Percentiles rank a stretch among this genome's conserved stretches.
These are phyloP conservation scores for Stephania yunnanensis DNA, from an alignment of 164 flowering plant species.

Conservation along the genomic window DNA sequence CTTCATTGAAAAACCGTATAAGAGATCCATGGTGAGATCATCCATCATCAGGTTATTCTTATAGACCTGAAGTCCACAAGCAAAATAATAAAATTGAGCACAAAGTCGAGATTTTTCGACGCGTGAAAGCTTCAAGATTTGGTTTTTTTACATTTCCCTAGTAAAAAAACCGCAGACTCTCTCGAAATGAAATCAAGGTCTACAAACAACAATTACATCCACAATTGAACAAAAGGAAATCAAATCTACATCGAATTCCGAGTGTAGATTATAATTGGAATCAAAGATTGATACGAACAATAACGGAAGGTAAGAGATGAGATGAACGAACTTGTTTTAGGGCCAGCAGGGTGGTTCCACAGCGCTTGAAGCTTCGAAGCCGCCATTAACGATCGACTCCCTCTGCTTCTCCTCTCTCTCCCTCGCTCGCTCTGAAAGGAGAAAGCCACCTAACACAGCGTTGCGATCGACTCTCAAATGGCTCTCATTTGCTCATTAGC, in stretches of 20 bases:
- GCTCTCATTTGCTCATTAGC: not conserved
- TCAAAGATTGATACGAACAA: not conserved
- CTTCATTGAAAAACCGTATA: too few relatives aligned
- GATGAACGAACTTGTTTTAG: conserved; percentile 40
- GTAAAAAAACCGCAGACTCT: too few relatives aligned
- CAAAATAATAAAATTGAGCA: too few relatives aligned
- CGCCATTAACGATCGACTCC: conserved; percentile 17
- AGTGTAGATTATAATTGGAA: too few relatives aligned
- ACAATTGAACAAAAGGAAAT: not conserved
- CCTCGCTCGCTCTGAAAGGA: not conserved
- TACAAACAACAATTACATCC: not conserved
- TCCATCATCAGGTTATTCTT: too few relatives aligned
- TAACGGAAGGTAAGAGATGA: not conserved
- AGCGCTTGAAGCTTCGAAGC: conserved; percentile 40
- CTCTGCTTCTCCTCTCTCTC: not conserved
- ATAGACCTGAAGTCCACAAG: too few relatives aligned
- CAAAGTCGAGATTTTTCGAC: too few relatives aligned
- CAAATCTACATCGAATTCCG: not conserved
- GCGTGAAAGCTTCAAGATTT: too few relatives aligned
- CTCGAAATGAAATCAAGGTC: too few relatives aligned
- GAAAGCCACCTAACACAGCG: not conserved
- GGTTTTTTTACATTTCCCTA: too few relatives aligned
- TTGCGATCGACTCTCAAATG: not conserved
- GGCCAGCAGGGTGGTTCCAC: conserved; percentile 58
- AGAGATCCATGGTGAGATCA: too few relatives aligned